Evolutionary conservation across 2,329 filamentous ascomycete species (phyloP), one percentile per base, ranked within the genome.

Genomic region (Drechslerella dactyloides): DNA sequence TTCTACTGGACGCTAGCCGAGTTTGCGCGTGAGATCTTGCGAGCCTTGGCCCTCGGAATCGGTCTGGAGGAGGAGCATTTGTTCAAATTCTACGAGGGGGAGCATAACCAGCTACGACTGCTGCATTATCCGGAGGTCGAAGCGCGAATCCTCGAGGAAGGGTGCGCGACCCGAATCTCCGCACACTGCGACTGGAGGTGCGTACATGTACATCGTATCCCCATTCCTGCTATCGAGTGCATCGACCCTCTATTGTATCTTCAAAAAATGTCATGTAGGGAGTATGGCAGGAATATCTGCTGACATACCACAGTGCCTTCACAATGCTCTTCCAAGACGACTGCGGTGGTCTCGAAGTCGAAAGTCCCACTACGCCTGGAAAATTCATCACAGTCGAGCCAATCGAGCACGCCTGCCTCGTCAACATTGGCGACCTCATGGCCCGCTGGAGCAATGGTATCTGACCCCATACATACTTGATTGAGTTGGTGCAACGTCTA

Each of bases 291-390:
- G n/a, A n/a, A n/a, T n/a, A n/a, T n/a, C n/a, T n/a, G 27, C 27
- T 42, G 23, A 30, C 11, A 11, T 2, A 55, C 79, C 13, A 13
- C 33, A 65, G 68, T 40, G 60, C 80, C 1, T 80, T 83, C 51
- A 83, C 82, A 0, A 74, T 84, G 72, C 77, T 83, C 11, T 83
- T 83, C 72, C 82, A 84, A 74, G 82, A 83, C 74, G 80, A 81
- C 33, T 81, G 80, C 65, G 81, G 81, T 15, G 82, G 82, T 0
- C 74, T 83, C 19, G 80, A 83, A 73, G 80, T 83, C 37, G 80
- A 82, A 69, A 79, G 82, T 55, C 77, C 80, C 2, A 74, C 76
- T 13, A 69, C 75, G 10, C 76, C 76, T 1, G 81, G 80, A 0
- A 76, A 70, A 1, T 84, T 81, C 60, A 75, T 82, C 13, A 77